phyloP scores from a whole-genome alignment of 2,329 filamentous ascomycete species.

The Aspergillus costaricaensis region DNA sequence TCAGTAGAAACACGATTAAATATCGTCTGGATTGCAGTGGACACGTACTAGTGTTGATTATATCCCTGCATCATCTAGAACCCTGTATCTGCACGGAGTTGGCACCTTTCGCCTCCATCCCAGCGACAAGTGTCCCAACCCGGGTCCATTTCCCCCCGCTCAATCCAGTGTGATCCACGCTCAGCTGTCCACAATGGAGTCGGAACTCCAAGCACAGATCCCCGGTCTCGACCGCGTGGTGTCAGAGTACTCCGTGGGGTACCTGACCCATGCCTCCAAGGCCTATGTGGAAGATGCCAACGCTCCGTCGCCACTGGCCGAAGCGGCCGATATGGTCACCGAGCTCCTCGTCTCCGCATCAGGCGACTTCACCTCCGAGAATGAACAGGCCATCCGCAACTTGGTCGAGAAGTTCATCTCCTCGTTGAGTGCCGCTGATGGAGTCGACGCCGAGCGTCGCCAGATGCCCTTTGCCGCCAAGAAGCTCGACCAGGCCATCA shows the following conservation, averaged over 20 bases:
- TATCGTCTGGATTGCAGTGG: not conserved
- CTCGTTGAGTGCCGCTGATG: constrained; percentile 74
- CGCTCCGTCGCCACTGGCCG: constrained; percentile 73
- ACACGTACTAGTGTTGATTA: not conserved
- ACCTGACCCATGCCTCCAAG: constrained; percentile 88
- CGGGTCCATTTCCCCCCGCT: no score
- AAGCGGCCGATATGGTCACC: constrained; percentile 82
- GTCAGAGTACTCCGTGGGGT: constrained; percentile 91
- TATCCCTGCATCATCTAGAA: not conserved
- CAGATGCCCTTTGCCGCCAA: constrained; percentile 75
- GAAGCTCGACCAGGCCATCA: constrained; percentile 89
- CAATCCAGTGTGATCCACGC: no score
- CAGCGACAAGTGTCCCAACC: not conserved
- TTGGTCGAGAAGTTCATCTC: constrained; percentile 89
- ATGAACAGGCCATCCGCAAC: constrained; percentile 75
- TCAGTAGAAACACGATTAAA: not conserved
- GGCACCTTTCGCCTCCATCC: not conserved
- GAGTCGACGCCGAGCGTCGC: constrained; percentile 63
- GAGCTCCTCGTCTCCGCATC: constrained; percentile 92
- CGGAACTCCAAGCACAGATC: constrained; percentile 80
- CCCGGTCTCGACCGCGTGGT: constrained; percentile 86
- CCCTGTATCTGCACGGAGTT: not conserved
- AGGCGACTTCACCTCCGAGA: constrained; percentile 70
- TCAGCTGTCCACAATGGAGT: constrained; percentile 64
- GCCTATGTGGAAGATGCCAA: constrained; percentile 72